phyloP scores from a whole-genome alignment of 768 basidiomycete species.

The Mycena alexandri region DNA sequence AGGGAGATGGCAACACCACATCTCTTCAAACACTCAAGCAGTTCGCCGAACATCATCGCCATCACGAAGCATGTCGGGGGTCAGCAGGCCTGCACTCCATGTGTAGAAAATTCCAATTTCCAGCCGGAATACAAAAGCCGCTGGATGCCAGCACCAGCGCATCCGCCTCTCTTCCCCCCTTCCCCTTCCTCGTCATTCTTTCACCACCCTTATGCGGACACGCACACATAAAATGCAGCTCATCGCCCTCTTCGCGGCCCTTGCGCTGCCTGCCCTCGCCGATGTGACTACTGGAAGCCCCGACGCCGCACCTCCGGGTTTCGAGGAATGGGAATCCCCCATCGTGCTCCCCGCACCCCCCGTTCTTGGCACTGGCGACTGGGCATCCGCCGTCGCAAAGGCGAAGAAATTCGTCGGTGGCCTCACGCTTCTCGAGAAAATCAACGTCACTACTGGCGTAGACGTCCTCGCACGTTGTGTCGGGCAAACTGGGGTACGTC shows the following conservation, averaged over 20 bases:
- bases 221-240: neutral
- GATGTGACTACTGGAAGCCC: conserved; percentile 33
- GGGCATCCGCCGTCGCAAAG: conserved; percentile 18
- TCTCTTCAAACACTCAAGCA: too few species aligned
- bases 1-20: too few species aligned
- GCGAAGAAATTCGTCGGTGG: conserved; percentile 24
- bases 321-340: conserved; percentile 32
- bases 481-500: conserved; percentile 30
- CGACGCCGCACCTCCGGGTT: conserved; percentile 27
- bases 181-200: too few species aligned
- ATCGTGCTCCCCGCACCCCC: conserved; percentile 31
- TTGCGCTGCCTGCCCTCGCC: neutral
- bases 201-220: too few species aligned
- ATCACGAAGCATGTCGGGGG: too few species aligned
- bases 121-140: too few species aligned
- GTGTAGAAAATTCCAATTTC: too few species aligned
- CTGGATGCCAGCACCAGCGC: too few species aligned
- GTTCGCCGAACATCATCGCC: too few species aligned
- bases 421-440: conserved; percentile 44
- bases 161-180: too few species aligned
- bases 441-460: conserved; percentile 47
- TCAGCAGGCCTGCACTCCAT: too few species aligned
- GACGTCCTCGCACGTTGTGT: conserved; percentile 41
- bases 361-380: conserved; percentile 12
- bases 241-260: neutral